Evolutionary conservation across 225 moss, liverwort and hornwort genomes (phyloP), one percentile per base, ranked within the genome.

Genomic region (Bryum argenteum): DNA sequence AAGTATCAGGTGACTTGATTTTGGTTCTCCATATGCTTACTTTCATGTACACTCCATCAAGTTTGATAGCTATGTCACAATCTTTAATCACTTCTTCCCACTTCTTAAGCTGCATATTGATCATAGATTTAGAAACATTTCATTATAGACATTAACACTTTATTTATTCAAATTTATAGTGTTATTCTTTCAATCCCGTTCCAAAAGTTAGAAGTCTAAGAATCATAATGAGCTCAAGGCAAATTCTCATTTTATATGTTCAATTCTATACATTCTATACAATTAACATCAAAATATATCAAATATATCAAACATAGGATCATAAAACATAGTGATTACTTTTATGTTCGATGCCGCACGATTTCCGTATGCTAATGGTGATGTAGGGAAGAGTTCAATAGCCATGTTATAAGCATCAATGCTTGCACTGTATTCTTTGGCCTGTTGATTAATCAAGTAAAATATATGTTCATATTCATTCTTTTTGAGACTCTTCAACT

Each of bases 61-160:
- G 24, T 17, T 78, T 1, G 66, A 84, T 81, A 57, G 87, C 84
- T 37, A 0, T 68, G 19, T 42, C 47, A 70, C 87, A 87, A 70
- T 87, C 87, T 65, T 72, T 57, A 1, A 81, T 1, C 0, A 64
- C 87, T n/a, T 87, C 78, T 42, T 87, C 81, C 87, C 87, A 87
- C 18, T 9, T 74, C 11, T 76, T 87, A 8, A 87, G 19, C 84
- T 87, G 28, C n/a, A n/a, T n/a, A n/a, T 23, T 71, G 7, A 16
- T 45, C 39, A 47, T 11, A 47, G 62, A 2, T 23, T 4, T 40
- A 48, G 1, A 43, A 0, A 8, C 24, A 9, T 12, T 47, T 0
- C 44, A 23, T 0, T 10, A 9, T 44, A 39, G n/a, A 1, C 47
- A 58, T 4, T 0, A 38, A 0, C 0, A n/a, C 1, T 21, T 50